Percentiles rank a stretch among this genome's conserved stretches.
Conservation (phyloP, 1,139 yeast genomes). For the Entelexis sorbosivorans region DNA sequence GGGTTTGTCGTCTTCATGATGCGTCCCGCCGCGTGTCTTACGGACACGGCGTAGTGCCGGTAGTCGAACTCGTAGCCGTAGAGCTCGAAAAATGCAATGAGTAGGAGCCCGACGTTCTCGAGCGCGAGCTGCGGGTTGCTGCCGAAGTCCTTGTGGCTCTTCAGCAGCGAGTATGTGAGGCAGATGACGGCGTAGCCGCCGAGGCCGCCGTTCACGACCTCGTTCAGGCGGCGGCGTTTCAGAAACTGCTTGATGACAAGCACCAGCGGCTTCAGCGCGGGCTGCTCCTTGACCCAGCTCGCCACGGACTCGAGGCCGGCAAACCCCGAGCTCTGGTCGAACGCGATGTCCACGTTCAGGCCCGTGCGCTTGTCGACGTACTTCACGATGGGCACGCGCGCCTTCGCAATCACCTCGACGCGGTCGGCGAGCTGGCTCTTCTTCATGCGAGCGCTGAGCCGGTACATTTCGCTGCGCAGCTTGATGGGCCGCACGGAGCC, state of each 20-base stretch:
- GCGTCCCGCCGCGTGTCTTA: slow-evolving; percentile 42
- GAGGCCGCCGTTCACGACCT: slow-evolving; percentile 91
- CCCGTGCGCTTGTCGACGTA: slow-evolving; percentile 65
- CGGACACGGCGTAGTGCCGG: slow-evolving; percentile 37
- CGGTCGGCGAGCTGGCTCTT: slow-evolving; percentile 31
- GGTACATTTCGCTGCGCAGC: slow-evolving; percentile 52
- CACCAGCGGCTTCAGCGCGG: slow-evolving; percentile 77
- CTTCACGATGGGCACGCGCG: slow-evolving; percentile 92
- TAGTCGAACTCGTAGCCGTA: slow-evolving; percentile 80
- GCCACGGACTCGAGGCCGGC: slow-evolving; percentile 74
- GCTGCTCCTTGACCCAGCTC: slow-evolving; percentile 60
- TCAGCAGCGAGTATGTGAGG: slow-evolving; percentile 69
- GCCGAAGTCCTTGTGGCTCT: slow-evolving; percentile 49
- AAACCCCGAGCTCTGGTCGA: slow-evolving; percentile 78
- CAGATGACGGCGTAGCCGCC: slow-evolving; percentile 94
- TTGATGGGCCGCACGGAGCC: slow-evolving; percentile 38
- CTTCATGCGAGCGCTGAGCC: slow-evolving; percentile 32
- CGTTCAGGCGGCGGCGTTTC: slow-evolving; percentile 65
- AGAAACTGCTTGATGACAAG: slow-evolving; percentile 79
- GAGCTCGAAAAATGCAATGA: slow-evolving; percentile 90
- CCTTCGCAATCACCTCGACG: slow-evolving; percentile 80
- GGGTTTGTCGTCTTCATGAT: slow-evolving; percentile 47
- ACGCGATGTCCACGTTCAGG: slow-evolving; percentile 81
- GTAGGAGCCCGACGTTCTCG: slow-evolving; percentile 73
- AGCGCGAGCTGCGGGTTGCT: slow-evolving; percentile 40